Evolutionary conservation across 768 basidiomycete species (phyloP).

Genomic region (Artomyces pyxidatus): DNA sequence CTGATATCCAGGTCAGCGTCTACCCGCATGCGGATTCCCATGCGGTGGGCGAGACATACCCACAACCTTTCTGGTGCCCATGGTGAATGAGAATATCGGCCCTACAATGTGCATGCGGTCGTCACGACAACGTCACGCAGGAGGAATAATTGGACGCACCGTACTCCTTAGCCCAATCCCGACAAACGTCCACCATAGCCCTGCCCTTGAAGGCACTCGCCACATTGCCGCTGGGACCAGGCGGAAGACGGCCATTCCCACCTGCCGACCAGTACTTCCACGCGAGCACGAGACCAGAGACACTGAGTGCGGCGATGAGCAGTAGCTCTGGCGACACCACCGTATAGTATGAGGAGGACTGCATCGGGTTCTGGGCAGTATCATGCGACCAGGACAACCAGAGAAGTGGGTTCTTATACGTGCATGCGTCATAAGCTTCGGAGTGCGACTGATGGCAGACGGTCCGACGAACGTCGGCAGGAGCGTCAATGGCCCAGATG

Average conservation of each 20-base stretch:
- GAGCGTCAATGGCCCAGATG: too few species aligned
- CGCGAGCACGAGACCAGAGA: too few species aligned
- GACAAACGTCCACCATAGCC: not conserved
- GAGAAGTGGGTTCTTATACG: too few species aligned
- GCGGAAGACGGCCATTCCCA: conserved; percentile 3
- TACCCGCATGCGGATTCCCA: not conserved
- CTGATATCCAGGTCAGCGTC: not conserved
- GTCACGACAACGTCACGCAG: not conserved
- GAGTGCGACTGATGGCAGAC: too few species aligned
- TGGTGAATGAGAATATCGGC: conserved; percentile 7
- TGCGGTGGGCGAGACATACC: not conserved
- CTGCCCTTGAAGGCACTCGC: not conserved
- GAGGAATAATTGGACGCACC: not conserved
- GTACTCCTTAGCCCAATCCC: conserved; percentile 2
- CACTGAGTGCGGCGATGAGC: too few species aligned
- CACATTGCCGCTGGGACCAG: conserved; percentile 5
- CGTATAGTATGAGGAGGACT: too few species aligned
- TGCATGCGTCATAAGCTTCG: too few species aligned
- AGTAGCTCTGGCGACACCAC: too few species aligned
- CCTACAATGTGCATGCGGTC: not conserved
- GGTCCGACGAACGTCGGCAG: too few species aligned
- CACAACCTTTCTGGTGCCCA: conserved; percentile 2
- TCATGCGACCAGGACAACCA: too few species aligned
- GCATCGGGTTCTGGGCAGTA: too few species aligned
- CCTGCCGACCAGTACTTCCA: too few species aligned